Percentiles rank a stretch among this genome's conserved stretches.
These are phyloP conservation scores for Aspergillus sparsus DNA, from an alignment of 495 filamentous ascomycete genomes.

Conservation along the genomic window DNA sequence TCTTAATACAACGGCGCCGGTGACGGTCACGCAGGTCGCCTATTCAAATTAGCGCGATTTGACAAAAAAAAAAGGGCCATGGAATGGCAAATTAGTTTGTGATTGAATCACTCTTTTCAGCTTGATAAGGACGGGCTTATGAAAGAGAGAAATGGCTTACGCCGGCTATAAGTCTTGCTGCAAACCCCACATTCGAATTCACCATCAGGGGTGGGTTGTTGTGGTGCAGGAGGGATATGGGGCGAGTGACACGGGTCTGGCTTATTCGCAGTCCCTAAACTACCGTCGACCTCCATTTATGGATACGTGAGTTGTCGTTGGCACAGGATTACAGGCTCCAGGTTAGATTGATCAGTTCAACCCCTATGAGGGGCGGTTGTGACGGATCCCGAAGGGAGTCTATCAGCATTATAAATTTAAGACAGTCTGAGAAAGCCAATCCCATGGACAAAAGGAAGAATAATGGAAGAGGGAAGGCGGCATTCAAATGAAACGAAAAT, in stretches of 20 bases:
- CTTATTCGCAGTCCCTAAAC: not conserved
- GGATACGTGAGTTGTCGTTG: not conserved
- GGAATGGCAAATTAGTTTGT: not conserved
- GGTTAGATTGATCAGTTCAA: not conserved
- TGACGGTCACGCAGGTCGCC: slow-evolving; percentile 28
- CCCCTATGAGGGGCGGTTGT: too few relatives aligned
- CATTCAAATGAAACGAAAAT: not conserved
- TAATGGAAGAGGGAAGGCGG: not conserved
- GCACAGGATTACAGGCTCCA: not conserved
- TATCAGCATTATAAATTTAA: too few relatives aligned
- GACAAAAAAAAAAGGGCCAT: not conserved
- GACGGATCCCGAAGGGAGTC: too few relatives aligned
- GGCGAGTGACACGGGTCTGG: not conserved
- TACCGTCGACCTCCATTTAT: not conserved
- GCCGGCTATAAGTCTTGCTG: slow-evolving; percentile 25
- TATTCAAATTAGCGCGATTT: slow-evolving; percentile 2
- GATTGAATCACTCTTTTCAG: not conserved
- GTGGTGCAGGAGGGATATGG: slow-evolving; percentile 14
- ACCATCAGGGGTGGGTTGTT: slow-evolving; percentile 15
- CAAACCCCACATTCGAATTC: slow-evolving; percentile 23
- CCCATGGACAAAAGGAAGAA: not conserved
- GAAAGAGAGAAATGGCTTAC: slow-evolving; percentile 9
- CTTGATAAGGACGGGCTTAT: not conserved
- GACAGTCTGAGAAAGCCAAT: too few relatives aligned
- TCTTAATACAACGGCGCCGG: slow-evolving; percentile 26